These are phyloP conservation scores for Hypomontagnella submonticulosa DNA, from an alignment of 495 filamentous ascomycete species.

Conservation along the genomic window DNA sequence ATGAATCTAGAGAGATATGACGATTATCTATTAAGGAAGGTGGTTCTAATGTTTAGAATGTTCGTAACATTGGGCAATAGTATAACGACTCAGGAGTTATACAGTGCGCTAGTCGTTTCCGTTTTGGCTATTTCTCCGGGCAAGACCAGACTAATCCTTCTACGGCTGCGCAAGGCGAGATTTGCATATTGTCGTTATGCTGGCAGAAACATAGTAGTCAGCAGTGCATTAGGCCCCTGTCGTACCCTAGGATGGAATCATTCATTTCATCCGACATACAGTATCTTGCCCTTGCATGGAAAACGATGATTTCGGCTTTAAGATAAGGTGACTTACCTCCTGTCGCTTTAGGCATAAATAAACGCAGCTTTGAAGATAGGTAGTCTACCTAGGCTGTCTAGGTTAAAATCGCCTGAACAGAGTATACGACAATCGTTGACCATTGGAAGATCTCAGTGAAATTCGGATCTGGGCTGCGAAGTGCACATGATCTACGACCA, in stretches of 20 bases:
- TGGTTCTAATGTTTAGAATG: too few relatives aligned
- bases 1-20: background rate
- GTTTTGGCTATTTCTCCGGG: background rate
- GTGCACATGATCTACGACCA: too few relatives aligned
- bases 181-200: too few relatives aligned
- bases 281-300: too few relatives aligned
- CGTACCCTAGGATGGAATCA: too few relatives aligned
- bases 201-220: background rate
- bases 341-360: too few relatives aligned
- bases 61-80: background rate
- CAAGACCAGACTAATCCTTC: background rate
- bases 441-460: background rate
- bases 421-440: background rate
- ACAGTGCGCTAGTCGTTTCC: background rate
- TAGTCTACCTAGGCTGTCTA: too few relatives aligned
- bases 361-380: too few relatives aligned
- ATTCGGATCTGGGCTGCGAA: too few relatives aligned
- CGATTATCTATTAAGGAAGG: background rate
- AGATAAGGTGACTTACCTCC: conserved; percentile 5
- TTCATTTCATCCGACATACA: background rate
- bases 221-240: background rate
- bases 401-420: too few relatives aligned
- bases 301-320: background rate
- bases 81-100: background rate
- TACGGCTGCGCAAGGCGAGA: background rate